Percentiles rank a stretch among this genome's conserved stretches.
phyloP scores from a whole-genome alignment of 2,329 filamentous ascomycete genomes.

The Byssothecium circinans region DNA sequence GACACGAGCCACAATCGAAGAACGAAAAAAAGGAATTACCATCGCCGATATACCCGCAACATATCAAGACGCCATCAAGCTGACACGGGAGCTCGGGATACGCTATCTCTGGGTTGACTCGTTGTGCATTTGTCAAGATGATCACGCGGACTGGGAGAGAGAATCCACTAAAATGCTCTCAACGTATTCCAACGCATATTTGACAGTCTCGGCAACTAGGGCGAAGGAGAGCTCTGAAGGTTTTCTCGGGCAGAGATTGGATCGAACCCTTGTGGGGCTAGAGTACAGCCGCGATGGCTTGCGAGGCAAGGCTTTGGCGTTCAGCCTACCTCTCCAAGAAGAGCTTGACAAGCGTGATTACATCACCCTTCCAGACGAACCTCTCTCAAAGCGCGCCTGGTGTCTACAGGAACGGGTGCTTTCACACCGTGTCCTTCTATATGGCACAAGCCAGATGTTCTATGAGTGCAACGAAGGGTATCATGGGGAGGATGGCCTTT shows the following conservation, averaged over 20 bases:
- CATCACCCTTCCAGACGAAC: slow-evolving; percentile 5
- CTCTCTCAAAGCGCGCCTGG: slow-evolving; percentile 11
- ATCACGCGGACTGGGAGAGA: slow-evolving; percentile 16
- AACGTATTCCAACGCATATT: slow-evolving; percentile 15
- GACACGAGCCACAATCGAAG: slow-evolving; percentile 4
- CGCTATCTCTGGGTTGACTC: slow-evolving; percentile 23
- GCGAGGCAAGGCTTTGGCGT: slow-evolving; percentile 3
- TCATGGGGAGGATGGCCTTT: slow-evolving; percentile 8
- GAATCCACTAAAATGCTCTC: slow-evolving; percentile 19
- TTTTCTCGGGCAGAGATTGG: slow-evolving; percentile 2
- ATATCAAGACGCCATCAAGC: slow-evolving; percentile 9
- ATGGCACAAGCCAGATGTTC: slow-evolving; percentile 6
- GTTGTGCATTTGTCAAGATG: slow-evolving; percentile 18
- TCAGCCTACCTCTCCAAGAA: slow-evolving; percentile 5
- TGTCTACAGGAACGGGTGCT: slow-evolving; percentile 9
- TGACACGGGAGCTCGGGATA: slow-evolving; percentile 12
- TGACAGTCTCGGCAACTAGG: slow-evolving; percentile 13
- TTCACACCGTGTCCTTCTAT: slow-evolving; percentile 7
- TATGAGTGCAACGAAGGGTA: slow-evolving; percentile 10
- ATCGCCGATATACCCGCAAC: slow-evolving; percentile 8
- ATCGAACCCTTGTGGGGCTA: slow-evolving; percentile 1
- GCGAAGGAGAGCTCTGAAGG: slow-evolving; percentile 9
- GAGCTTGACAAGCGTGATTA: slow-evolving; percentile 1
- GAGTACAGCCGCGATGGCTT: slow-evolving; percentile 4
- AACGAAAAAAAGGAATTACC: slow-evolving; percentile 3